Evolutionary conservation across 1,284 basidiomycete species (phyloP).

Genomic region (Melampsora americana): DNA sequence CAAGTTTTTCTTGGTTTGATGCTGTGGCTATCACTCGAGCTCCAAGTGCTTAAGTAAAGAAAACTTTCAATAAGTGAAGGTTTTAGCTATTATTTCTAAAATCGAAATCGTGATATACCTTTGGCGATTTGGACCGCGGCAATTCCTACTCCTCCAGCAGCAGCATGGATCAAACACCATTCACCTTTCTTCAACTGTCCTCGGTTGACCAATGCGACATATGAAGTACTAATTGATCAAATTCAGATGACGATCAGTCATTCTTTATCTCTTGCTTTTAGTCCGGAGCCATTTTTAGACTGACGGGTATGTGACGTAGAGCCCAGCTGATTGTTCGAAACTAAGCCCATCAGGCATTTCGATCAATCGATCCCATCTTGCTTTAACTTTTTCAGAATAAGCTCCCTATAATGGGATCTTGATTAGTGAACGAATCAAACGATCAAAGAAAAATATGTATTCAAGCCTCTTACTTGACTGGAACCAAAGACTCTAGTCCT

Average conservation of each 20-base stretch:
- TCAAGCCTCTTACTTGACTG: slow-evolving; percentile 62
- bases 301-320: slow-evolving; percentile 49
- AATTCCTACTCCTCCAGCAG: slow-evolving; percentile 78
- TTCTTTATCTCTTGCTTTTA: not conserved
- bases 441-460: not conserved
- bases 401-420: not conserved
- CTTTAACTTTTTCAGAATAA: slow-evolving; percentile 57
- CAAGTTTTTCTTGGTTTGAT: slow-evolving; percentile 53
- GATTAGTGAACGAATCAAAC: not conserved
- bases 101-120: slow-evolving; percentile 50
- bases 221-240: slow-evolving; percentile 62
- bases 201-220: slow-evolving; percentile 80
- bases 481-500: slow-evolving; percentile 83
- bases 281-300: not conserved
- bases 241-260: not conserved
- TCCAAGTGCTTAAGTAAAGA: slow-evolving; percentile 48
- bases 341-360: slow-evolving; percentile 65
- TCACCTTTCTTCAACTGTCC: slow-evolving; percentile 63
- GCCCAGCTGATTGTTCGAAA: slow-evolving; percentile 64
- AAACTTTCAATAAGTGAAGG: not conserved
- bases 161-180: slow-evolving; percentile 69
- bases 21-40: slow-evolving; percentile 58
- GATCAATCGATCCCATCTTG: slow-evolving; percentile 59
- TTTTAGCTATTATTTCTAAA: not conserved
- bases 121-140: slow-evolving; percentile 86